Evolutionary conservation across 805 yeast species (phyloP), one percentile per base, ranked within the genome.

Genomic region (Clavispora carvajalis): DNA sequence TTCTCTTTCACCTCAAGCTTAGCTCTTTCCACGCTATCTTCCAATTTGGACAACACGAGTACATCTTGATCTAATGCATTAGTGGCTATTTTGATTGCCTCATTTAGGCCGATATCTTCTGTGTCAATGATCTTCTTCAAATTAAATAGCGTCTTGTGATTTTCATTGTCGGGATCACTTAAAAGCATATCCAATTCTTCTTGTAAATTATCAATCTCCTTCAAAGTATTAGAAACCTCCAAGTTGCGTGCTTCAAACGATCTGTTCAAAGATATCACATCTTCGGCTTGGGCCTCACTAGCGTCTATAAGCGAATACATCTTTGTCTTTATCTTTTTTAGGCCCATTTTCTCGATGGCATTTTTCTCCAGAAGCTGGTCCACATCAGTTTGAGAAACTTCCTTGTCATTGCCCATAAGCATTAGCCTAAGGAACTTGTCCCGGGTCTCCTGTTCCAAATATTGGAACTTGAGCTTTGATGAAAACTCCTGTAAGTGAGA

Each of bases 391-490:
- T 55, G 63, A 22, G 59, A 60, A 12, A 66, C 52, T 22, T 50
- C 1, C 54, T 51, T 60, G 49, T 40, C 59, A 61, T 38, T 59
- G 65, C 40, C 41, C 15, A 46, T 36, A 10, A 77, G 62, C 8
- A 83, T 60, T 21, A 67, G 63, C 26, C 84, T 60, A 26, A 84
- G 60, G 57, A 84, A 83, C 56, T 76, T 74, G 47, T 82, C 85
- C 46, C 84, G 76, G 4, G 88, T 73, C 46, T 82, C 89, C 51
- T 82, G 85, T 55, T 84, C 91, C 31, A 82, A 56, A 53, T 79
- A 84, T 41, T 80, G 73, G 46, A 80, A 80, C 50, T 80, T 79
- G 31, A 82, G 62, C 43, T 80, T 72, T 13, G 74, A 71, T 43
- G 76, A 74, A 19, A 71, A 53, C 46, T 69, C 69, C 43, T 66